Percentiles rank a stretch among this genome's conserved stretches.
phyloP scores from a whole-genome alignment of 31 red algal genomes.

The Odonthalia washingtoniensis region DNA sequence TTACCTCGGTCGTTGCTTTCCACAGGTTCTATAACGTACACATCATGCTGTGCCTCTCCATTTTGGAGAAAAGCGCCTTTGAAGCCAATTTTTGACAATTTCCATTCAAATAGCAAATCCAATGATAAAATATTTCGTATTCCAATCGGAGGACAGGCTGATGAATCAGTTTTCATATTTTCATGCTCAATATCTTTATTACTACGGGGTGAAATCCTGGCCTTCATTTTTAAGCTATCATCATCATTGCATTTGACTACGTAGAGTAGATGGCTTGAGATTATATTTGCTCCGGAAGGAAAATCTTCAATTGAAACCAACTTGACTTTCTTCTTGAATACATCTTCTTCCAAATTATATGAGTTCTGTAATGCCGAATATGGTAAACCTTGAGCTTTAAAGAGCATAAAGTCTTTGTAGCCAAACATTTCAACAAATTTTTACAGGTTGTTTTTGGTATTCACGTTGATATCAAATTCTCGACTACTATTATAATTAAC shows the following conservation, averaged over 20 bases:
- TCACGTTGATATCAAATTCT: background rate
- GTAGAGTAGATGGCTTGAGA: conserved; percentile 29
- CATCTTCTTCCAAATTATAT: no score
- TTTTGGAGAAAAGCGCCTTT: background rate
- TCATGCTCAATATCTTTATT: background rate
- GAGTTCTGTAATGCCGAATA: no score
- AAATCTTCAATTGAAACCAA: background rate
- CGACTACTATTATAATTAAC: background rate
- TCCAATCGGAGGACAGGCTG: background rate
- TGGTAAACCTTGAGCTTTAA: no score
- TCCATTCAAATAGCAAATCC: background rate
- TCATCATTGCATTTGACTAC: no score
- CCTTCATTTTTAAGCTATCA: background rate
- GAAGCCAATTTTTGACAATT: background rate
- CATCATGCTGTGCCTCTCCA: conserved; percentile 24
- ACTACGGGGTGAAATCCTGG: background rate
- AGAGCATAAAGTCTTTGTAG: no score
- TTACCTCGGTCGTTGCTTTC: conserved; percentile 4
- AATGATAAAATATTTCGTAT: background rate
- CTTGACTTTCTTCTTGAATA: no score
- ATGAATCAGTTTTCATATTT: no score
- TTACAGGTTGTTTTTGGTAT: background rate
- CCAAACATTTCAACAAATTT: background rate
- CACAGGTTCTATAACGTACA: conserved; percentile 8
- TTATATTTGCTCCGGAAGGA: conserved; percentile 32